Conservation (phyloP, 2,329 filamentous ascomycete species). For the Diplodia mutila region DNA sequence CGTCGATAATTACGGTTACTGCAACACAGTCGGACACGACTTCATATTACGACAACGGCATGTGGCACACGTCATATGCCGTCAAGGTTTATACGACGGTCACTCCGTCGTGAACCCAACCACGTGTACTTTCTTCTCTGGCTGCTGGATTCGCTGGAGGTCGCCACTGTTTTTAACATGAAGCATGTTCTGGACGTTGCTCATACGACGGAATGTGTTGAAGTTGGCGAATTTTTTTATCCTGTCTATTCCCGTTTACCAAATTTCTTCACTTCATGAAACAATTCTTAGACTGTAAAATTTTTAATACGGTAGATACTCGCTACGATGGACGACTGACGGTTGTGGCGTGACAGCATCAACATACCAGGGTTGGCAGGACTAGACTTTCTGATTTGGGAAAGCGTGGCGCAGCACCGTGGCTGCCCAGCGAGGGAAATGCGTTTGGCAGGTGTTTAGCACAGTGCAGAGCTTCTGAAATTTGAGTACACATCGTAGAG, state of each 20-base stretch:
- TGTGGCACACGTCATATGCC: conserved; percentile 50
- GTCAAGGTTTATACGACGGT: conserved; percentile 37
- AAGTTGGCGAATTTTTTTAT: background rate
- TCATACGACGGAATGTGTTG: background rate
- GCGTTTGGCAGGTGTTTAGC: conserved; percentile 17
- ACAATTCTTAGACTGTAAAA: background rate
- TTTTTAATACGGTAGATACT: background rate
- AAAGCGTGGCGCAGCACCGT: conserved; percentile 15
- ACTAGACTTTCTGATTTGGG: background rate
- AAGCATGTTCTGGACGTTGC: background rate
- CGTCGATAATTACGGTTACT: conserved; percentile 37
- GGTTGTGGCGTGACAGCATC: background rate
- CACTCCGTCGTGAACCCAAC: background rate
- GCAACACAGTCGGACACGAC: conserved; percentile 34
- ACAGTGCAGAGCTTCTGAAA: background rate
- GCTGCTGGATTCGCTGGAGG: conserved; percentile 26
- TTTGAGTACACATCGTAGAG: background rate
- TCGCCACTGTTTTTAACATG: background rate
- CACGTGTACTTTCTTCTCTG: conserved; percentile 3
- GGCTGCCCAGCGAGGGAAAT: background rate
- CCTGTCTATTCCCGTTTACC: background rate
- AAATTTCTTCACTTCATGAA: background rate
- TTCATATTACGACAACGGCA: conserved; percentile 50
- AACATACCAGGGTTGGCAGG: background rate
- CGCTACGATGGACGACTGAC: background rate